Evolutionary conservation across 768 basidiomycete species (phyloP).

Genomic region (Suillus paluster): DNA sequence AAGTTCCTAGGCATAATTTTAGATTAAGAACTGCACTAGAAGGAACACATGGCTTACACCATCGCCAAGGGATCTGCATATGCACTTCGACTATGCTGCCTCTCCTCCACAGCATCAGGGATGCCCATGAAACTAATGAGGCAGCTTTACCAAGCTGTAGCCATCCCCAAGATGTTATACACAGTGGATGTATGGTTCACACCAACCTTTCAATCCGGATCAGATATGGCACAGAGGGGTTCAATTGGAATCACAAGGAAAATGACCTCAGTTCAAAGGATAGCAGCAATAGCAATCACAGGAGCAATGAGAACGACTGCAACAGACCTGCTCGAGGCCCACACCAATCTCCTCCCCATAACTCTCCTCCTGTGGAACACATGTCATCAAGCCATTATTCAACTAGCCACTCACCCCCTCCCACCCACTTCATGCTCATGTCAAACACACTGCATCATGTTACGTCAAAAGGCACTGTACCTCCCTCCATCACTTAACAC

Average conservation of each 20-base stretch:
- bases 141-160: slow-evolving; percentile 30
- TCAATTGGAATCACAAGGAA: background rate
- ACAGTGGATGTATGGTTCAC: slow-evolving; percentile 30
- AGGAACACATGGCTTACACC: slow-evolving; percentile 17
- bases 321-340: slow-evolving; percentile 15
- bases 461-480: background rate
- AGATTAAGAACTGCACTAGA: slow-evolving; percentile 22
- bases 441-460: rapidly evolving
- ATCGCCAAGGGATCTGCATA: background rate
- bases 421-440: slow-evolving; percentile 9
- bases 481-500: slow-evolving; percentile 16
- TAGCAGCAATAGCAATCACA: slow-evolving; percentile 6
- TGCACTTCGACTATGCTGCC: slow-evolving; percentile 1
- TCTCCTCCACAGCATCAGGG: slow-evolving; percentile 21
- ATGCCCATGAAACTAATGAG: slow-evolving; percentile 17
- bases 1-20: slow-evolving; percentile 35
- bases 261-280: slow-evolving; percentile 19
- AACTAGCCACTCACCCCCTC: slow-evolving; percentile 15
- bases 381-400: slow-evolving; percentile 1
- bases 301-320: slow-evolving; percentile 14
- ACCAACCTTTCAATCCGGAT: slow-evolving; percentile 7
- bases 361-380: background rate
- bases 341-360: slow-evolving; percentile 16
- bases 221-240: background rate
- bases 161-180: slow-evolving; percentile 30